These are phyloP conservation scores for Conoideocrella luteorostrata DNA, from an alignment of 2,329 filamentous ascomycete genomes.

Conservation along the genomic window DNA sequence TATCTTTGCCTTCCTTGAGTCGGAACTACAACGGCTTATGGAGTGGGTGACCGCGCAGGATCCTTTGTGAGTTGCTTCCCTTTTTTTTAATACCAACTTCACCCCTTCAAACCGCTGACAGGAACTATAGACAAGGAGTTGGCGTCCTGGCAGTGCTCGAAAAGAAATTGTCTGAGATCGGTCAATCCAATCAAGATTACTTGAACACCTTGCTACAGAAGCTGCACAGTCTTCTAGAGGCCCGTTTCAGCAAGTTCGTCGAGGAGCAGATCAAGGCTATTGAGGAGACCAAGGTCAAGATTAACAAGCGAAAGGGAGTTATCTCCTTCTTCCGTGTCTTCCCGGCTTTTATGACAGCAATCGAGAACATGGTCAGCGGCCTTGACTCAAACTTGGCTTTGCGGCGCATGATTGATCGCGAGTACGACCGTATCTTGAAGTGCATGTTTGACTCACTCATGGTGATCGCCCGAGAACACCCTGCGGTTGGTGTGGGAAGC, in stretches of 20 bases:
- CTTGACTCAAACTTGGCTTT: conserved; percentile 54
- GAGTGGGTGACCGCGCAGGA: conserved; percentile 79
- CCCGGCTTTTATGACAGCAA: conserved; percentile 72
- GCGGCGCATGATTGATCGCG: conserved; percentile 72
- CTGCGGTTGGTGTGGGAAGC: conserved; percentile 36
- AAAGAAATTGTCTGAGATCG: conserved; percentile 68
- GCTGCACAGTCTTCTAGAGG: conserved; percentile 66
- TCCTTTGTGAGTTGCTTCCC: conserved; percentile 62
- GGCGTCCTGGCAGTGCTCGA: conserved; percentile 79
- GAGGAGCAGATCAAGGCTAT: conserved; percentile 94
- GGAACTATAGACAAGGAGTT: conserved; percentile 65
- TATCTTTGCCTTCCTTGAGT: conserved; percentile 75
- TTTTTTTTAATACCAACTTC: neutral
- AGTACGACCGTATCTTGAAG: conserved; percentile 83
- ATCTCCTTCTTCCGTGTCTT: conserved; percentile 94
- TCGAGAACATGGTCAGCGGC: conserved; percentile 74
- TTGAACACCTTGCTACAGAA: conserved; percentile 74
- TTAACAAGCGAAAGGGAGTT: conserved; percentile 96
- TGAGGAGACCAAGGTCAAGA: conserved; percentile 97
- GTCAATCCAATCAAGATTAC: conserved; percentile 91
- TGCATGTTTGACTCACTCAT: conserved; percentile 97
- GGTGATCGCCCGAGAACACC: conserved; percentile 77
- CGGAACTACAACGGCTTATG: conserved; percentile 70
- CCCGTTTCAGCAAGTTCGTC: conserved; percentile 79
- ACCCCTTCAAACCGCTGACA: conserved; percentile 10